Conservation (phyloP, 306 rosid genomes). For the Trichosanthes truncata region DNA sequence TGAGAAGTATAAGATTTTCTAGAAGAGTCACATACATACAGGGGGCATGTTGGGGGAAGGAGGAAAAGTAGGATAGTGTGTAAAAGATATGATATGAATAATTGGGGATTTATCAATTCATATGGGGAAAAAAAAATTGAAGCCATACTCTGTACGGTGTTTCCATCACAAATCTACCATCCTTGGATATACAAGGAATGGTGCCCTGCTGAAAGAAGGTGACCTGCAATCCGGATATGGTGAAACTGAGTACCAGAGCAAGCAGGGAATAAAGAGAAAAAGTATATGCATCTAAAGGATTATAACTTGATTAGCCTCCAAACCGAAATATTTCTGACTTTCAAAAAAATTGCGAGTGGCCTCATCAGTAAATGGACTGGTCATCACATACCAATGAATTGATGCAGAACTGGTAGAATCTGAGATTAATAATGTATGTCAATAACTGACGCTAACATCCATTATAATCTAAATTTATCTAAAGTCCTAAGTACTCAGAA, state of each 20-base stretch:
- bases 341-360: slow-evolving; percentile 81
- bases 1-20: neutral
- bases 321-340: slow-evolving; percentile 77
- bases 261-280: neutral
- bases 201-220: slow-evolving; percentile 98
- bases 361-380: slow-evolving; percentile 95
- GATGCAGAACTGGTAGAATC: slow-evolving; percentile 51
- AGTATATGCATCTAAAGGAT: neutral
- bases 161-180: slow-evolving; percentile 92
- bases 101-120: neutral
- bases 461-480: neutral
- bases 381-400: slow-evolving; percentile 96
- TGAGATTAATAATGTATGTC: slow-evolving; percentile 21
- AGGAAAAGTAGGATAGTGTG: neutral
- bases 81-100: neutral
- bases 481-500: neutral
- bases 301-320: slow-evolving; percentile 80
- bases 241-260: slow-evolving; percentile 17
- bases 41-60: neutral
- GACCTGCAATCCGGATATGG: slow-evolving; percentile 41
- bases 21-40: neutral
- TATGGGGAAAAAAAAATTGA: neutral
- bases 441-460: slow-evolving; percentile 2
- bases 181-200: slow-evolving; percentile 89
- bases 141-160: slow-evolving; percentile 61